Evolutionary conservation across 2,329 filamentous ascomycete species (phyloP).

Genomic region (Aureobasidium zeae): DNA sequence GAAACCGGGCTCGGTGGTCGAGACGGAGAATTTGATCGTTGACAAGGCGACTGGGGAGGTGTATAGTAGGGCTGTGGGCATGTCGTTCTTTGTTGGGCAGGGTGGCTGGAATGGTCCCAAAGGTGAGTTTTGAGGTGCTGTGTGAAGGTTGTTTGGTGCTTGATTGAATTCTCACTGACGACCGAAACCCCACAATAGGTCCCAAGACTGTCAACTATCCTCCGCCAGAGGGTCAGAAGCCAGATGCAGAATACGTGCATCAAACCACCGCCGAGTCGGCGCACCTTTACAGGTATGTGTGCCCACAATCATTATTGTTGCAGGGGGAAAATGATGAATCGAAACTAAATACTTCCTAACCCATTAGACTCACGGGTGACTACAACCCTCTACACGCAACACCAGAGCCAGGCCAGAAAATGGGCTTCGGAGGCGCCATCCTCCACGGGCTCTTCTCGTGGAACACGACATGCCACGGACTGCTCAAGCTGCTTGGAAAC

Average conservation of each 20-base stretch:
- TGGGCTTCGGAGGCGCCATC: constrained; percentile 85
- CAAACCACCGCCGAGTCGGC: constrained; percentile 65
- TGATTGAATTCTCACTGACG: neutral
- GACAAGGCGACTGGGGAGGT: constrained; percentile 60
- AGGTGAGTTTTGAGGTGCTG: too few relatives aligned
- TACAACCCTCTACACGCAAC: constrained; percentile 90
- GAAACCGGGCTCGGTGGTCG: constrained; percentile 69
- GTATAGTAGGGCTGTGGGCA: constrained; percentile 60
- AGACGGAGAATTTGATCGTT: constrained; percentile 68
- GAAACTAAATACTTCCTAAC: neutral
- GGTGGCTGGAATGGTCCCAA: constrained; percentile 84
- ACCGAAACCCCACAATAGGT: constrained; percentile 30
- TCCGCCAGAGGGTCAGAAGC: constrained; percentile 60
- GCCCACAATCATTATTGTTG: too few relatives aligned
- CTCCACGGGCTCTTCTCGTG: constrained; percentile 84
- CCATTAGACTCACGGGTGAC: constrained; percentile 62
- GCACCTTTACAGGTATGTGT: constrained; percentile 60
- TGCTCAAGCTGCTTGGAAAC: constrained; percentile 64
- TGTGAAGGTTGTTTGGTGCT: too few relatives aligned
- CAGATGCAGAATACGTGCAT: constrained; percentile 61
- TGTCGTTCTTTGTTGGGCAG: constrained; percentile 71
- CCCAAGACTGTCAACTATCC: constrained; percentile 70
- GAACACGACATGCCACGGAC: constrained; percentile 66
- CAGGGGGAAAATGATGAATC: constrained; percentile 27
- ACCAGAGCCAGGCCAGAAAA: constrained; percentile 73